Percentiles rank a stretch among this genome's conserved stretches.
Evolutionary conservation across 2,329 filamentous ascomycete genomes (phyloP).

Genomic region (Penicillium sp.): DNA sequence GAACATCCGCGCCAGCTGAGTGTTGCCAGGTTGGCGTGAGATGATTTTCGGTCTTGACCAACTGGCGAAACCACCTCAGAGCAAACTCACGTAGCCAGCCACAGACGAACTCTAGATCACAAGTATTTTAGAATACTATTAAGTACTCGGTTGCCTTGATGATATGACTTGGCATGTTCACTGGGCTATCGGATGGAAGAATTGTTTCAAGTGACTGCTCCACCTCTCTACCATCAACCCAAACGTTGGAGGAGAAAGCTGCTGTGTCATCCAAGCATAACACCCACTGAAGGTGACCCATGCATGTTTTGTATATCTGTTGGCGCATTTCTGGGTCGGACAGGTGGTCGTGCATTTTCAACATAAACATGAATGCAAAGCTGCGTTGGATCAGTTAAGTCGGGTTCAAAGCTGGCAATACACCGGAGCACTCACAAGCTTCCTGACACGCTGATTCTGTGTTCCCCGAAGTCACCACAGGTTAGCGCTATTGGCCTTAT

Average conservation of each 20-base stretch:
- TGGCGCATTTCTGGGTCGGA: background rate
- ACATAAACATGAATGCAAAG: slow-evolving; percentile 19
- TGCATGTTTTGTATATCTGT: slow-evolving; percentile 13
- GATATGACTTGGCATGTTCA: slow-evolving; percentile 14
- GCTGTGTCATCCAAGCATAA: background rate
- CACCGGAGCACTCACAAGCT: slow-evolving; percentile 12
- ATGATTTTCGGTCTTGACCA: slow-evolving; percentile 7
- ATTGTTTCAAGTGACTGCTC: background rate
- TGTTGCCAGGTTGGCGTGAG: slow-evolving; percentile 19
- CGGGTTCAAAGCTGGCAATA: background rate
- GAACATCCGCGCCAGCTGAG: slow-evolving; percentile 10
- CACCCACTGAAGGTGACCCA: slow-evolving; percentile 13
- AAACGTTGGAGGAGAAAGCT: slow-evolving; percentile 13
- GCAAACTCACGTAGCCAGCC: slow-evolving; percentile 6
- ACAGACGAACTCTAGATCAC: slow-evolving; percentile 13
- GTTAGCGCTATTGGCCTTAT: slow-evolving; percentile 12
- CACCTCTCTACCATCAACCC: slow-evolving; percentile 8
- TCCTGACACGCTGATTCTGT: slow-evolving; percentile 15
- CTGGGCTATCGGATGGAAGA: slow-evolving; percentile 12
- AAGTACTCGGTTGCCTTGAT: slow-evolving; percentile 17
- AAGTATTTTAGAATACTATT: slow-evolving; percentile 3
- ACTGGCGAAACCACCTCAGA: slow-evolving; percentile 6
- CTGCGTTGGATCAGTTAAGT: slow-evolving; percentile 1
- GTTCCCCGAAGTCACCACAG: slow-evolving; percentile 20
- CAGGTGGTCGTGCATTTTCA: slow-evolving; percentile 11